Base-by-base conservation (phyloP, 1,284 basidiomycete species). In the Ustilago crameri region DNA sequence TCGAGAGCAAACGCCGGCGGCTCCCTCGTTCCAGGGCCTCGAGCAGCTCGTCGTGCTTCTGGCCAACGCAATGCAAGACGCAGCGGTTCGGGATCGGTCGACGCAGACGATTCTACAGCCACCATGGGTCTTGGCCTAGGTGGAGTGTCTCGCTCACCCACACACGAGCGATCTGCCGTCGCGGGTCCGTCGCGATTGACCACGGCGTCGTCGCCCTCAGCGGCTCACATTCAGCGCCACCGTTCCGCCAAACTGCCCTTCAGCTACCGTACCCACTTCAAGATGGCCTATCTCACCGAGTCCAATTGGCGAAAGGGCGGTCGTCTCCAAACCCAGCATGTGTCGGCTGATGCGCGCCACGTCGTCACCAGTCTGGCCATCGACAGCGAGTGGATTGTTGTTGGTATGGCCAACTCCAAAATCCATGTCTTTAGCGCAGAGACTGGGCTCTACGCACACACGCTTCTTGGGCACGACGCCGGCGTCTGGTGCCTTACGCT, bases 401-500 rank as follows among this genome's bases (percentile, higher is more conserved):
- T 95, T 23, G 95, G 93, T 1, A 91, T 96, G 82, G 92, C 93
- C 14, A 95, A 92, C 82, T 88, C 89, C 74, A 90, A 90, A 71
- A 91, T 98, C 44, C 92, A 94, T 80, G 88, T 97, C 23, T 97
- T 95, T 84, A 90, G 90, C 74, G 90, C 91, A 1, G 86, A 86
- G 38, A 92, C 91, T 0, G 95, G 95, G 0, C 88, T 91, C 5
- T 89, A 92, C 49, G 87, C 88, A 27, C 87, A 90, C 44, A 93
- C 91, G 0, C 87, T 98, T 3, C 86, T 89, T 1, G 95, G 94
- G 0, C 95, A 97, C 84, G 90, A 91, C 18, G 86, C 88, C 9
- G 95, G 95, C 10, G 94, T 98, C 0, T 98, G 95, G 95, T 91
- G 92, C 15, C 88, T 98, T 10, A 89, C 90, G 49, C 87, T 98